These are phyloP conservation scores for Leishmania martiniquensis DNA, from an alignment of 208 protist species.

Conservation along the genomic window DNA sequence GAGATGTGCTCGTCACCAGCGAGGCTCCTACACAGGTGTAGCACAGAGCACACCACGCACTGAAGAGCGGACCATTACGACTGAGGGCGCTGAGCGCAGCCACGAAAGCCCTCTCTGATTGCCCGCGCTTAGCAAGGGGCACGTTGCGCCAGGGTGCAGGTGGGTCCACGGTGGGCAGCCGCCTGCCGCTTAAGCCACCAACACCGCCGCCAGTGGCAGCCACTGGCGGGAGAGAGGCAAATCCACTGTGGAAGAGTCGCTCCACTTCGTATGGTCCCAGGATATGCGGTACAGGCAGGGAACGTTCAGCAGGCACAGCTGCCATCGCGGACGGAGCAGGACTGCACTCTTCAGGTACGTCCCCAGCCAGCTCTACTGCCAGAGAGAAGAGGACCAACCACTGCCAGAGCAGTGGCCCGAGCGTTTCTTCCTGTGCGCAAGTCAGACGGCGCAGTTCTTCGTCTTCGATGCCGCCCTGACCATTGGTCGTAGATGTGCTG, in stretches of 20 bases:
- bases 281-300: too few relatives aligned
- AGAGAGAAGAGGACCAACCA: slow-evolving; percentile 22
- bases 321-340: background rate
- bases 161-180: slow-evolving; percentile 6
- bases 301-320: background rate
- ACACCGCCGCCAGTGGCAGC: background rate
- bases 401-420: slow-evolving; percentile 29
- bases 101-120: background rate
- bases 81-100: slow-evolving; percentile 11
- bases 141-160: slow-evolving; percentile 18
- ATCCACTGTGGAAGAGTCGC: slow-evolving; percentile 13
- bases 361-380: background rate
- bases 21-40: slow-evolving; percentile 14
- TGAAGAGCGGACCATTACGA: slow-evolving; percentile 26
- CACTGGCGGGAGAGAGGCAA: slow-evolving; percentile 13
- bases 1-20: background rate
- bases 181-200: background rate
- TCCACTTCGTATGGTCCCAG: slow-evolving; percentile 19
- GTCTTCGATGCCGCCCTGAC: slow-evolving; percentile 4
- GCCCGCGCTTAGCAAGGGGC: background rate
- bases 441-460: slow-evolving; percentile 12
- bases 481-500: background rate
- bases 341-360: background rate
- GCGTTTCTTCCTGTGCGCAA: slow-evolving; percentile 3
- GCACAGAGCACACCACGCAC: slow-evolving; percentile 27